Evolutionary conservation across 2,329 filamentous ascomycete species (phyloP).

Genomic region (Immersiporthe knoxdaviesiana): DNA sequence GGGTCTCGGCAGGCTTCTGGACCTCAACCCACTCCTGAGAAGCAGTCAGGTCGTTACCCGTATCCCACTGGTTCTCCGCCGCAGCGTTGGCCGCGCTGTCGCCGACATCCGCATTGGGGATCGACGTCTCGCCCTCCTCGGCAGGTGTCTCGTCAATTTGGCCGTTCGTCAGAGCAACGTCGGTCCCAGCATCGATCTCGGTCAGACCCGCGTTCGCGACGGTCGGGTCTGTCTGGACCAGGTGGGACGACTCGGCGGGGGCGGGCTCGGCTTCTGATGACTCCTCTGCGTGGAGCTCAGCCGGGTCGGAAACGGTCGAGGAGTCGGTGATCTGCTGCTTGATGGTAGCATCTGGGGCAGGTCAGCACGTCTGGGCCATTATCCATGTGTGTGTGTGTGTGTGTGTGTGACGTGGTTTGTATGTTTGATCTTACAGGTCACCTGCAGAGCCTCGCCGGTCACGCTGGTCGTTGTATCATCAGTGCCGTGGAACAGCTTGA

Average conservation of each 20-base stretch:
- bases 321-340: conserved; percentile 60
- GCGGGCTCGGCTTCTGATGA: conserved; percentile 38
- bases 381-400: no score
- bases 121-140: conserved; percentile 40
- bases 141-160: conserved; percentile 43
- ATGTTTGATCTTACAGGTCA: conserved; percentile 67
- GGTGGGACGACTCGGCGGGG: conserved; percentile 34
- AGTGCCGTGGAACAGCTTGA: conserved; percentile 75
- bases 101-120: conserved; percentile 54
- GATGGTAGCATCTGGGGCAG: conserved; percentile 56
- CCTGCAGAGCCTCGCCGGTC: conserved; percentile 64
- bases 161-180: conserved; percentile 47
- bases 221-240: conserved; percentile 64
- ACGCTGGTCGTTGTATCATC: conserved; percentile 69
- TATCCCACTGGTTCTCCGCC: conserved; percentile 69
- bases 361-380: conserved; percentile 31
- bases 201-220: conserved; percentile 68
- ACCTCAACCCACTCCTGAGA: conserved; percentile 73
- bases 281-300: conserved; percentile 35
- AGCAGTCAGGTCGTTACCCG: conserved; percentile 46
- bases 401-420: neutral
- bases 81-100: conserved; percentile 63
- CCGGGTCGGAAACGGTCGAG: conserved; percentile 44
- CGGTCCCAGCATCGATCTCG: conserved; percentile 61
- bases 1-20: conserved; percentile 71